Conservation (phyloP, 2,329 filamentous ascomycete genomes). For the Hymenoscyphus fructigenus region DNA sequence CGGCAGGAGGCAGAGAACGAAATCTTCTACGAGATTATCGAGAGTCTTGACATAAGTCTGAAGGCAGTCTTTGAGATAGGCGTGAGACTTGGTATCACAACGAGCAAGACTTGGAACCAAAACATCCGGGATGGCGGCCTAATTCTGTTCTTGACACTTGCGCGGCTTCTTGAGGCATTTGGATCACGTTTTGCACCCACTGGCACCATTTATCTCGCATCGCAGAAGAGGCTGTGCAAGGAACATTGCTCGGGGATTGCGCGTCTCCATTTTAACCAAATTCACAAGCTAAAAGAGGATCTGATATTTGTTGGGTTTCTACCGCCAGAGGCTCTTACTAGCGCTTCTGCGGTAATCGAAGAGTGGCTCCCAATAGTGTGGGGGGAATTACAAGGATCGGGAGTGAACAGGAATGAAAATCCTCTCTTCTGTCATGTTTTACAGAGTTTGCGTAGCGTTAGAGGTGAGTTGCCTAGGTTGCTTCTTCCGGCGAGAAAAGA, state of each 20-base stretch:
- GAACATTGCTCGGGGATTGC: neutral
- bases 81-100: neutral
- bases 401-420: neutral
- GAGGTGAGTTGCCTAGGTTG: neutral
- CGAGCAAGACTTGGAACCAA: neutral
- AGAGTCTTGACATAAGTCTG: neutral
- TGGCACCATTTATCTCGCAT: neutral
- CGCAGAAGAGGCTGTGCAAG: neutral
- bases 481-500: neutral
- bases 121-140: neutral
- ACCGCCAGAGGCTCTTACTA: neutral
- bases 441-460: neutral
- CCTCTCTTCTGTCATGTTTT: neutral
- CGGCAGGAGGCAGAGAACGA: neutral
- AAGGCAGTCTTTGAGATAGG: neutral
- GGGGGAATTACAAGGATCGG: neutral
- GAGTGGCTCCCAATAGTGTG: neutral
- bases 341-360: neutral
- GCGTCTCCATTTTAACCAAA: neutral
- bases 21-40: neutral
- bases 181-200: neutral
- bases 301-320: neutral
- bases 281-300: neutral
- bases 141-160: neutral
- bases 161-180: neutral